Percentiles rank a stretch among this genome's conserved stretches.
Evolutionary conservation across 768 basidiomycete species (phyloP).

Genomic region (Podaxis sp.): DNA sequence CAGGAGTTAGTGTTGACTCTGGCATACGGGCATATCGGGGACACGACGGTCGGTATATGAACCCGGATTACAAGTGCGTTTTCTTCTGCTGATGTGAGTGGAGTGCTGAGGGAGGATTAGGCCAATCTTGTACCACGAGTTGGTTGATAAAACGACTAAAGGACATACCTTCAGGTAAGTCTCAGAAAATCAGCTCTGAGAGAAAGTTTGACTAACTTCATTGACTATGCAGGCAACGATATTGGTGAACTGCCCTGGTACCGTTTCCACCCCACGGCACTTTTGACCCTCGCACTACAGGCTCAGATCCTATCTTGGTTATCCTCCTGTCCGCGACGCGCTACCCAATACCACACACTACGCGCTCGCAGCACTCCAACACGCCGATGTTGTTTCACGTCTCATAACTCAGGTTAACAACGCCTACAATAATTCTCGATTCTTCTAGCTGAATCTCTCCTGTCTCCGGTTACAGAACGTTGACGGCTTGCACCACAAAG

Average conservation of each 20-base stretch:
- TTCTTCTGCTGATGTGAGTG: constrained; percentile 2
- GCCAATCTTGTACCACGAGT: constrained; percentile 81
- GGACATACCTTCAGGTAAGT: constrained; percentile 72
- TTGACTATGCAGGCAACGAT: constrained; percentile 62
- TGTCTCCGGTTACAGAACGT: constrained; percentile 54
- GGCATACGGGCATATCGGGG: constrained; percentile 96
- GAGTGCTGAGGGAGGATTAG: constrained; percentile 28
- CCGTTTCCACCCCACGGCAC: neutral
- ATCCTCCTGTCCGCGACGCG: constrained; percentile 80
- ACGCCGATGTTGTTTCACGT: constrained; percentile 55
- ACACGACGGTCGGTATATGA: constrained; percentile 81
- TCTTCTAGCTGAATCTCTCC: neutral
- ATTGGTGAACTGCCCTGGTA: constrained; percentile 50
- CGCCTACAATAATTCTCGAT: neutral
- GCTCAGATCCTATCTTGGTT: constrained; percentile 83
- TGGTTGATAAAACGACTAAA: constrained; percentile 67
- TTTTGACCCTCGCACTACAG: constrained; percentile 22
- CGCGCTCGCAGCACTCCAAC: constrained; percentile 79
- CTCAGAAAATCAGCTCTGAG: neutral
- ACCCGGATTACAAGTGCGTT: constrained; percentile 83
- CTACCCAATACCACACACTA: constrained; percentile 89
- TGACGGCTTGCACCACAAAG: constrained; percentile 92
- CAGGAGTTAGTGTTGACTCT: constrained; percentile 93
- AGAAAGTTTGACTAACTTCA: constrained; percentile 5
- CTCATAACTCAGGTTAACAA: constrained; percentile 74